These are phyloP conservation scores for Chrysoporthe austroafricana DNA, from an alignment of 2,329 filamentous ascomycete species.

Conservation along the genomic window DNA sequence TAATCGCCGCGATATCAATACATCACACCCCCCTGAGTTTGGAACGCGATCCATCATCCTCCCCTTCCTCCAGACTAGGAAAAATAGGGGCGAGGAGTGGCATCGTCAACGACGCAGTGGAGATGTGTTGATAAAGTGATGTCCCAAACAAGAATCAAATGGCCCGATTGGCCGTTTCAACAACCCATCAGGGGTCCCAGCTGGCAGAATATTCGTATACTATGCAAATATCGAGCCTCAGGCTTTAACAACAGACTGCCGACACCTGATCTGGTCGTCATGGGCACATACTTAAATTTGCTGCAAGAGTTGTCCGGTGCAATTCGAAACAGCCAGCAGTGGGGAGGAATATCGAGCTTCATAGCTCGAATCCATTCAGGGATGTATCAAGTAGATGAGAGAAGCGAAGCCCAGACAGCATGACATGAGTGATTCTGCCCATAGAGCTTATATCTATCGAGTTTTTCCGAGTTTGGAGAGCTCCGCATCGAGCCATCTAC, in stretches of 20 bases:
- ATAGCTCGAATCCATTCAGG: background rate
- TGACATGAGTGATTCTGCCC: too few species aligned
- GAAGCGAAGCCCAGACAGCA: too few species aligned
- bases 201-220: background rate
- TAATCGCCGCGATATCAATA: background rate
- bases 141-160: background rate
- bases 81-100: conserved; percentile 9
- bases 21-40: background rate
- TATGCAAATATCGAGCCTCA: too few species aligned
- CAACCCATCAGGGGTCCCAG: background rate
- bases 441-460: too few species aligned
- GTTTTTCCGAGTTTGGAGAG: background rate
- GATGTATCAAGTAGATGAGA: background rate
- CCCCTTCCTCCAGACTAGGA: background rate
- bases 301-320: too few species aligned
- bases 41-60: conserved; percentile 8
- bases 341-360: too few species aligned
- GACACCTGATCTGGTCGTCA: too few species aligned
- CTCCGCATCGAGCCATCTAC: too few species aligned
- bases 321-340: too few species aligned
- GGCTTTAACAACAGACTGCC: too few species aligned
- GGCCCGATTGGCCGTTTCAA: background rate
- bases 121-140: background rate
- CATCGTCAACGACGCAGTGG: background rate
- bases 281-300: too few species aligned